Base-by-base conservation (phyloP, 2,329 filamentous ascomycete genomes). In the Arthrobotrys megalospora region DNA sequence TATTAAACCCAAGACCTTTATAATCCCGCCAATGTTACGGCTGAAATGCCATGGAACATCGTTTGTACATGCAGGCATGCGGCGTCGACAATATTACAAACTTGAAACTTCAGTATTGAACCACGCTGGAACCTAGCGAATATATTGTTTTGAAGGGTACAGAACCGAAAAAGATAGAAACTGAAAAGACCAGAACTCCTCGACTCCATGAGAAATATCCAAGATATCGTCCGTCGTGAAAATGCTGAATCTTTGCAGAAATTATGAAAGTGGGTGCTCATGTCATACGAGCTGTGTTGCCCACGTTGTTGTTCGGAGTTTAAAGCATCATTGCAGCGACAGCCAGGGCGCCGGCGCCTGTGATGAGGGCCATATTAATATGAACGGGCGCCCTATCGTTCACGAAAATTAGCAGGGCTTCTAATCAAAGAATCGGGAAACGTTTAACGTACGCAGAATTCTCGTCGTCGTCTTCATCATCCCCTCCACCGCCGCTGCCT, bases 271-370 rank as follows among this genome's bases (percentile, higher is more conserved):
- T 6, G 36, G 12, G 24, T 38, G 12, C n/a, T n/a, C n/a, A n/a
- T 38, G 36, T 38, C 3, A 6, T 36, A 60, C 14, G 1, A 6
- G 24, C 53, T 45, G 41, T 6, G 41, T 45, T 45, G 41, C 12
- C 6, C 12, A 12, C 41, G 3, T 38, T 8, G 3, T 38, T 8
- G 2, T 28, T 28, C 6, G 6, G 6, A 14, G 28, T 36, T 66
- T 69, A 76, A 8, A 78, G 52, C 73, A 71, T 67, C 58, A 72
- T 38, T 14, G 73, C 73, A 14, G 48, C 43, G 34, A 71, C 47
- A 3, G 73, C 66, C 24, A 68, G 14, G 4, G 38, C 50, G 10
- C 73, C 62, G 5, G 73, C 73, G 10, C 66, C 53, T 32, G 45
- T 41, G 28, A 41, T 48, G n/a, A 78, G 63, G 2, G 43, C 67